A percentile compares a stretch with the other conserved stretches of the same genome.
These are phyloP conservation scores for Phellinidium pouzarii DNA, from an alignment of 1,284 basidiomycete genomes.

Conservation along the genomic window DNA sequence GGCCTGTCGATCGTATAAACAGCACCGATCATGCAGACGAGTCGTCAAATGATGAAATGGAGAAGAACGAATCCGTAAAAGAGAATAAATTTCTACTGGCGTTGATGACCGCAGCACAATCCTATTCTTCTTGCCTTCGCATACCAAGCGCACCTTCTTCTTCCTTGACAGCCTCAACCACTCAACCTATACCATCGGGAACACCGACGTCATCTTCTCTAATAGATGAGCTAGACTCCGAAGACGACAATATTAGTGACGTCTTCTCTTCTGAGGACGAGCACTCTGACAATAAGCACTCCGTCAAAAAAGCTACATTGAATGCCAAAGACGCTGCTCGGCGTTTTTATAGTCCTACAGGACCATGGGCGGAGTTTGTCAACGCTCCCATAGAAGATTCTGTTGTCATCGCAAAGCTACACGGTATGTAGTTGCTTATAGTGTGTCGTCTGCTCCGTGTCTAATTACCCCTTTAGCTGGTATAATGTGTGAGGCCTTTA, in stretches of 20 bases:
- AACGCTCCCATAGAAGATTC: slow-evolving; percentile 11
- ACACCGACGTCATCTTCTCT: not conserved
- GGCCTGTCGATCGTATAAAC: too few relatives aligned
- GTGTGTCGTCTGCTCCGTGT: not conserved
- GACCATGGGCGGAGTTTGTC: slow-evolving; percentile 9
- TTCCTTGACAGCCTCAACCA: not conserved
- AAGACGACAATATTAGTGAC: slow-evolving; percentile 1
- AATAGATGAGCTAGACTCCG: not conserved
- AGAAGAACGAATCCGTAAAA: not conserved
- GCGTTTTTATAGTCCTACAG: slow-evolving; percentile 7
- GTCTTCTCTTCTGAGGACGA: slow-evolving; percentile 6
- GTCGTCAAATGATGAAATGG: too few relatives aligned
- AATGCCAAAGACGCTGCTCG: not conserved
- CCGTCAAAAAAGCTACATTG: not conserved
- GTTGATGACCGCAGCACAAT: not conserved
- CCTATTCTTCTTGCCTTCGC: slow-evolving; percentile 3
- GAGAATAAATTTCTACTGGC: slow-evolving; percentile 6
- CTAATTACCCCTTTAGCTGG: slow-evolving; percentile 30
- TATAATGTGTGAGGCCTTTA: slow-evolving; percentile 33
- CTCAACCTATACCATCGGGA: not conserved
- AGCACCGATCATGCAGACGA: too few relatives aligned
- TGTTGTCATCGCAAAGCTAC: slow-evolving; percentile 5
- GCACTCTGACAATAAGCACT: not conserved
- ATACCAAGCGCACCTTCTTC: not conserved
- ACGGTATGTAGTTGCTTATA: slow-evolving; percentile 1